A percentile compares a stretch with the other conserved stretches of the same genome.
These are phyloP conservation scores for Populus euphratica DNA, from an alignment of 345 rosid species.

Conservation along the genomic window DNA sequence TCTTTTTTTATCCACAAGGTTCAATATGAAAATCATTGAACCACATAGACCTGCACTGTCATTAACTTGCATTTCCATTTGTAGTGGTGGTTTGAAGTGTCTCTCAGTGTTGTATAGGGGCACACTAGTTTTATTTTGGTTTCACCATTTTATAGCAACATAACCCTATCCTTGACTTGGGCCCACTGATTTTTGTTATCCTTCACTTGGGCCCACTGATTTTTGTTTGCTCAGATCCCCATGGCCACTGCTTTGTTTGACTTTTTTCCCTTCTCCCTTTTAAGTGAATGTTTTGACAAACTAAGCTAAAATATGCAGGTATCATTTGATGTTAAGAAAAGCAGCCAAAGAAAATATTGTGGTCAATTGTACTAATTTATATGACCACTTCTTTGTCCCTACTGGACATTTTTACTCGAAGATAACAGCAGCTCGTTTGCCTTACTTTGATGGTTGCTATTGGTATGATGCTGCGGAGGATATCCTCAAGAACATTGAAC, in stretches of 20 bases:
- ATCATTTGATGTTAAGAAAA: slow-evolving; percentile 37
- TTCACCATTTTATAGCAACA: neutral
- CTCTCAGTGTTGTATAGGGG: too few species aligned
- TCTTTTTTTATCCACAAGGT: too few species aligned
- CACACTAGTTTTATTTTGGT: neutral
- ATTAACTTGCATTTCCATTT: too few species aligned
- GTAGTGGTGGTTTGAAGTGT: too few species aligned
- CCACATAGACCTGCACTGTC: too few species aligned
- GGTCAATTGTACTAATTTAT: slow-evolving; percentile 37
- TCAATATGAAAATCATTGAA: neutral
- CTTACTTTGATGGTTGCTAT: slow-evolving; percentile 58
- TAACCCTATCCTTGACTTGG: neutral
- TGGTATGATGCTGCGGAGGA: slow-evolving; percentile 45
- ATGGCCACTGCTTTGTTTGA: neutral
- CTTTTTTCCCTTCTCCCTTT: neutral
- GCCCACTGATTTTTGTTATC: neutral
- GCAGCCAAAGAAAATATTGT: slow-evolving; percentile 33
- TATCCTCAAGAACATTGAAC: slow-evolving; percentile 27
- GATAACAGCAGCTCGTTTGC: slow-evolving; percentile 46
- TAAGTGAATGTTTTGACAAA: slow-evolving; percentile 3
- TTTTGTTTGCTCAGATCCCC: neutral
- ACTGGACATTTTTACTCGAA: slow-evolving; percentile 27
- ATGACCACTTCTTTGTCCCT: slow-evolving; percentile 41
- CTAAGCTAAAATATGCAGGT: slow-evolving; percentile 34
- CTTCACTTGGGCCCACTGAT: neutral